Conservation (phyloP, 192 early-diverging fungal genomes). For the Linnemannia zychae region DNA sequence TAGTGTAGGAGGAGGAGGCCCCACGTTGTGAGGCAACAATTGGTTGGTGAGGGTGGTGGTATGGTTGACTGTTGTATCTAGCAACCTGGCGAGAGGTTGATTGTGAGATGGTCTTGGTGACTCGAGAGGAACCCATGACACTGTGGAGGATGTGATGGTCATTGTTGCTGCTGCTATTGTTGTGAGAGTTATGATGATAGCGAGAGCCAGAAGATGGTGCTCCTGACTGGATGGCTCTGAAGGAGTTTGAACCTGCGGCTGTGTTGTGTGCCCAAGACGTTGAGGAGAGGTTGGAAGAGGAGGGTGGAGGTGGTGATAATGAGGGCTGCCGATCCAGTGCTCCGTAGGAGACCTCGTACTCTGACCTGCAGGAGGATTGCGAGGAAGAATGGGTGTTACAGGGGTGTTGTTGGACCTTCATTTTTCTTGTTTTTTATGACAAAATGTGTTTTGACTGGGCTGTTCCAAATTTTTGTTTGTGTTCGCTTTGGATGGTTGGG, state of each 20-base stretch:
- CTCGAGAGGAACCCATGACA: conserved; percentile 21
- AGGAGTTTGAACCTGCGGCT: neutral
- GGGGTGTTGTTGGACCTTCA: conserved; percentile 37
- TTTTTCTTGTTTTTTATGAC: neutral
- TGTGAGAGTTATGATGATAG: neutral
- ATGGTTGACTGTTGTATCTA: neutral
- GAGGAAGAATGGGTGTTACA: conserved; percentile 30
- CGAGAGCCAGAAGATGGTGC: neutral
- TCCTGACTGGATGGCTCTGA: neutral
- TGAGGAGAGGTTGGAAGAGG: conserved; percentile 9
- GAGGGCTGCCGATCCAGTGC: conserved; percentile 15
- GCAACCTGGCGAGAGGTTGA: neutral
- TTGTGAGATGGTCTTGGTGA: conserved; percentile 6
- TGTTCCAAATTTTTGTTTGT: neutral
- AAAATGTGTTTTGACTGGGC: neutral
- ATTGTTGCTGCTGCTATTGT: neutral
- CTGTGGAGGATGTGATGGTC: neutral
- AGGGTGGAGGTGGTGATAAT: conserved; percentile 19
- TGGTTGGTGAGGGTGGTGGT: conserved; percentile 12
- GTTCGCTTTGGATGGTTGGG: neutral
- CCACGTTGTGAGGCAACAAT: neutral
- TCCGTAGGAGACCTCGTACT: conserved; percentile 23
- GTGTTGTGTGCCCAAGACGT: conserved; percentile 9
- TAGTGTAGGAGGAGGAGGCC: neutral
- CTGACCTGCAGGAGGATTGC: conserved; percentile 34